Base-by-base conservation (phyloP, 73 alveolate genomes). In the Blepharisma stoltei region DNA sequence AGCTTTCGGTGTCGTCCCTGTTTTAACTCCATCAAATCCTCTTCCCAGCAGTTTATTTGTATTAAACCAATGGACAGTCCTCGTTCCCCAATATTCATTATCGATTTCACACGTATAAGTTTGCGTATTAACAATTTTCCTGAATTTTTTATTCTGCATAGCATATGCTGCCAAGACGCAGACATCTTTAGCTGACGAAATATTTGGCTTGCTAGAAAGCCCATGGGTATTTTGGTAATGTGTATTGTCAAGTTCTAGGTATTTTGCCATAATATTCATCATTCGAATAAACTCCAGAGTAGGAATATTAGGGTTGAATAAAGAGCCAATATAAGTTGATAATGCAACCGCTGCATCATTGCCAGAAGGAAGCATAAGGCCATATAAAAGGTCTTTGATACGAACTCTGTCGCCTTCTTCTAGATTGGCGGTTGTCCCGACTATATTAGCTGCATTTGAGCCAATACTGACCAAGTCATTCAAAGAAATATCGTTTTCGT, bases 1-100 rank as follows among this genome's bases (percentile, higher is more conserved):
- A n/a, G 97, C 97, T 45, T 80, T 77, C 6, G 93, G 87, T 4
- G 97, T 90, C n/a, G 81, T 78, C 18, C 97, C 97, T 6, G 97
- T 90, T 84, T 90, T 90, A 4, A 88, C 88, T 6, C 97, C 97
- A 70, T 45, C 50, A 83, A 90, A 90, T 69, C 75, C 76, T 6
- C 70, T 70, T 8, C 83, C 82, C 44, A 90, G 79, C 11, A 90
- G 76, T 78, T 90, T 90, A 76, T 90, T 90, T 8, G 97, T 84
- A 76, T 90, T 90, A 8, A 66, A 55, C 95, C 97, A 90, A n/a
- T 6, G 32, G 6, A 54, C 53, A 11, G 27, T 38, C 66, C 86
- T 75, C 65, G 65, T 47, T 9, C 49, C 44, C 41, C 48, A 69
- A 53, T 55, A 32, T 0, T 9, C 49, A 71, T 47, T 23, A 71